Evolutionary conservation across 2,329 filamentous ascomycete species (phyloP).

Genomic region (Rutstroemia sp.): DNA sequence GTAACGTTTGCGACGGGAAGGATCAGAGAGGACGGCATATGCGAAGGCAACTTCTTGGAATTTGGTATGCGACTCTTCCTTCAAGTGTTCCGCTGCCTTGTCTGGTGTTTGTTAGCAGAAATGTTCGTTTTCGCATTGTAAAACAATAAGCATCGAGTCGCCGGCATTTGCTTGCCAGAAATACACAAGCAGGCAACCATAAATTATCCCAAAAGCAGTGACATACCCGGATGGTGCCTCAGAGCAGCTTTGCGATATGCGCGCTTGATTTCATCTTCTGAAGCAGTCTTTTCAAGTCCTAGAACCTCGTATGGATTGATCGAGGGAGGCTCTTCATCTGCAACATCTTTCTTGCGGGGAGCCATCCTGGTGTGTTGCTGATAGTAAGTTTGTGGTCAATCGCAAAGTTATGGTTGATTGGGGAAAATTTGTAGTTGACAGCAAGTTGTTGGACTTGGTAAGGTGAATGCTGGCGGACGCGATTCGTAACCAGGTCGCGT

Average conservation of each 20-base stretch:
- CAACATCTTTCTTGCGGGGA: slow-evolving; percentile 17
- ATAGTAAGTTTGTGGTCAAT: neutral
- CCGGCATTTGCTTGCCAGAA: neutral
- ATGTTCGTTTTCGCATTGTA: neutral
- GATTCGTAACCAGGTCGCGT: slow-evolving; percentile 4
- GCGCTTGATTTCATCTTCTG: slow-evolving; percentile 72
- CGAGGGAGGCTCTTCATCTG: slow-evolving; percentile 22
- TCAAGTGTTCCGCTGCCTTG: slow-evolving; percentile 64
- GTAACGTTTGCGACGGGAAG: slow-evolving; percentile 73
- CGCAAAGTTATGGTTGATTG: neutral
- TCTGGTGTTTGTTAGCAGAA: slow-evolving; percentile 41
- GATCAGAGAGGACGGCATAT: slow-evolving; percentile 85
- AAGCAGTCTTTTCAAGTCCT: slow-evolving; percentile 61
- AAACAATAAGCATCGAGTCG: neutral
- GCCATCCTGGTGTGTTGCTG: slow-evolving; percentile 6
- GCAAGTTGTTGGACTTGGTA: no score
- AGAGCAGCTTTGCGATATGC: slow-evolving; percentile 89
- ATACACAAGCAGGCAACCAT: neutral
- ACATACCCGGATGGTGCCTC: slow-evolving; percentile 72
- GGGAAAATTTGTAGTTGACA: neutral
- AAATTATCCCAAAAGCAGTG: neutral
- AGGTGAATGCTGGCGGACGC: neutral
- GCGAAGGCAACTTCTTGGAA: slow-evolving; percentile 93
- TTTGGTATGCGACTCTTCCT: slow-evolving; percentile 64
- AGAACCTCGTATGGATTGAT: slow-evolving; percentile 79